A percentile compares a stretch with the other conserved stretches of the same genome.
phyloP scores from a whole-genome alignment of 352 stramenopile species.

The Phytopythium aichiense region DNA sequence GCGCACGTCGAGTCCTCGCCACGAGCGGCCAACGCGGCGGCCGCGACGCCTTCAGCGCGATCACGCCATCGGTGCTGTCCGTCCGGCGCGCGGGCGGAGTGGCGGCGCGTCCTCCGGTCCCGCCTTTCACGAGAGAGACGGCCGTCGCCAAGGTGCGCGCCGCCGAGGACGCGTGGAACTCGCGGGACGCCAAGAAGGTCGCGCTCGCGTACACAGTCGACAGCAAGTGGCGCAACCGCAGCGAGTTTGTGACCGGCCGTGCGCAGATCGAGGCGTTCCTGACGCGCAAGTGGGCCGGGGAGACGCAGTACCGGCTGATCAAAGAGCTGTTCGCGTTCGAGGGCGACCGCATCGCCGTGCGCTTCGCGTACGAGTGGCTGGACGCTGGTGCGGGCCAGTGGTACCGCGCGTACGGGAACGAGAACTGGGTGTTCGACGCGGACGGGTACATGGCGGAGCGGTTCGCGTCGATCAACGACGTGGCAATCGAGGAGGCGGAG shows the following conservation, averaged over 20 bases:
- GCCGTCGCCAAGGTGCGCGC: slow-evolving; percentile 77
- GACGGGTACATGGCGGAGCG: slow-evolving; percentile 80
- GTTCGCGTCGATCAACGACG: slow-evolving; percentile 87
- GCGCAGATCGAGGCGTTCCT: slow-evolving; percentile 78
- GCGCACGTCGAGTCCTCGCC: background rate
- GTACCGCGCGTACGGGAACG: slow-evolving; percentile 85
- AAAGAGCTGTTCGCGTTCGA: slow-evolving; percentile 87
- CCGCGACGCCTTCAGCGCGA: too few species aligned
- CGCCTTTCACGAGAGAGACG: slow-evolving; percentile 77
- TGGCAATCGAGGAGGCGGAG: slow-evolving; percentile 64
- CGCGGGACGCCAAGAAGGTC: slow-evolving; percentile 61
- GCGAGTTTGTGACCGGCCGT: slow-evolving; percentile 72
- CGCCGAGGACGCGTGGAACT: slow-evolving; percentile 90
- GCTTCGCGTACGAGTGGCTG: slow-evolving; percentile 86
- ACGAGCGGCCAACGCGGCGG: too few species aligned
- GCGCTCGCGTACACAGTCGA: slow-evolving; percentile 78
- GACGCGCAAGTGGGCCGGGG: slow-evolving; percentile 61
- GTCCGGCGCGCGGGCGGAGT: background rate
- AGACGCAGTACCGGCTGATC: slow-evolving; percentile 85
- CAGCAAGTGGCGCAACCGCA: slow-evolving; percentile 85
- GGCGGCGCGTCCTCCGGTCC: slow-evolving; percentile 36
- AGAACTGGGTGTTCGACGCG: slow-evolving; percentile 88
- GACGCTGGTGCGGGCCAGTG: slow-evolving; percentile 51
- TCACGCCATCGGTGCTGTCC: background rate
- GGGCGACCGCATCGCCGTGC: slow-evolving; percentile 83